Conservation (phyloP, 164 flowering plant genomes). For the Platanus orientalis region DNA sequence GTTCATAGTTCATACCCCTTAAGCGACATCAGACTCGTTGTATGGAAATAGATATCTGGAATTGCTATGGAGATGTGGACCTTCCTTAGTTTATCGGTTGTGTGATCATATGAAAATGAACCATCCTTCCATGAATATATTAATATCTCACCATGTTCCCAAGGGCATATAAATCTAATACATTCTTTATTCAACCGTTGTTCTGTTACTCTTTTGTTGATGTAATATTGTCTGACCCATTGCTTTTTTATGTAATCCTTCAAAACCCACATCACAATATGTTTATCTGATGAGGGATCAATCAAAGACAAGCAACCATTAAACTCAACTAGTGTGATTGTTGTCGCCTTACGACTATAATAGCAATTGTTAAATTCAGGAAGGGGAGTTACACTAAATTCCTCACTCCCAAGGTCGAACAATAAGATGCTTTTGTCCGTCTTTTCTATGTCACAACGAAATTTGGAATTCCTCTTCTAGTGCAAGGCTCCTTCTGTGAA, state of each 20-base stretch:
- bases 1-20: not conserved
- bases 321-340: constrained; percentile 3
- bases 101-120: constrained; percentile 5
- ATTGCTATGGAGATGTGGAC: not conserved
- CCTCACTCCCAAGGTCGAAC: constrained; percentile 4
- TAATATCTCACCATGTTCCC: constrained; percentile 10
- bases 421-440: not conserved
- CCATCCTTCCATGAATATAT: not conserved
- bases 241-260: not conserved
- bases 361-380: too few relatives aligned
- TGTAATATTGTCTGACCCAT: constrained; percentile 4
- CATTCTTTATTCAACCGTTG: not conserved
- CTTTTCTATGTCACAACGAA: not conserved
- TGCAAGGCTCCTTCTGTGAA: constrained; percentile 6
- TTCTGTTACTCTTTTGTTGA: not conserved
- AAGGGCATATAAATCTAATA: not conserved
- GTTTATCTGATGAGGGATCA: not conserved
- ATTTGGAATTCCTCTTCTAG: not conserved
- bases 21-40: constrained; percentile 8
- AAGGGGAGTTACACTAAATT: not conserved
- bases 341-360: too few relatives aligned
- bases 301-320: constrained; percentile 6
- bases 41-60: not conserved
- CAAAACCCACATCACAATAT: constrained; percentile 19
- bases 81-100: constrained; percentile 1